phyloP scores from a whole-genome alignment of 345 rosid genomes.

The Hibiscus trionum region DNA sequence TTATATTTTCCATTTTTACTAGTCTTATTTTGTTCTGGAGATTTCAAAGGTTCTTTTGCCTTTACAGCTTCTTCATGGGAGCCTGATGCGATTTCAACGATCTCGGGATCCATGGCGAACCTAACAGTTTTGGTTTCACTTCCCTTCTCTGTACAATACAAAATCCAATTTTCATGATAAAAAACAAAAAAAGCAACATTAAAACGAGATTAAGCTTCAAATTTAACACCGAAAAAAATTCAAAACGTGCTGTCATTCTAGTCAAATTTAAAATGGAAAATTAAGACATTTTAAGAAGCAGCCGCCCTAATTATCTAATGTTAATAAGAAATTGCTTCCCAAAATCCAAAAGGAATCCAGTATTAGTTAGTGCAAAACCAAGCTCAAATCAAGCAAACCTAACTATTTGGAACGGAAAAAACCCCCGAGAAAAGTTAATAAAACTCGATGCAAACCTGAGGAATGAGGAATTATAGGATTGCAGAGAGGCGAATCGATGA shows the following conservation, averaged over 20 bases:
- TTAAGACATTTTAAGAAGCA: background rate
- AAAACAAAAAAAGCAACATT: background rate
- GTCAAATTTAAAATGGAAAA: background rate
- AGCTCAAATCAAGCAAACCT: background rate
- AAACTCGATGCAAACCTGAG: slow-evolving; percentile 27
- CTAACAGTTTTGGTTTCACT: slow-evolving; percentile 25
- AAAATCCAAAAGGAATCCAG: background rate
- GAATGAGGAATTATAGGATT: slow-evolving; percentile 19
- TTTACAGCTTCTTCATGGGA: slow-evolving; percentile 23
- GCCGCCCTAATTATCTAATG: background rate
- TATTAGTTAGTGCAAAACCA: background rate
- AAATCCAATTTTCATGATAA: slow-evolving; percentile 3
- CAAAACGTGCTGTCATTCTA: background rate
- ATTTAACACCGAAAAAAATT: background rate
- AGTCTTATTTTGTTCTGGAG: slow-evolving; percentile 28
- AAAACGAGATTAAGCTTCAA: background rate
- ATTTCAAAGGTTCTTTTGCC: slow-evolving; percentile 30
- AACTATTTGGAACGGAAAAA: background rate
- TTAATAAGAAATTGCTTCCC: background rate
- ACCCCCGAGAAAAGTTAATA: background rate
- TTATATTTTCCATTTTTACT: slow-evolving; percentile 47
- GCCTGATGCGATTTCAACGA: slow-evolving; percentile 16
- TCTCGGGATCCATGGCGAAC: slow-evolving; percentile 19
- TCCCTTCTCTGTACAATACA: slow-evolving; percentile 27
- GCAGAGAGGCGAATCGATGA: slow-evolving; percentile 40